phyloP scores from a whole-genome alignment of 495 filamentous ascomycete species.

The Choiromyces venosus region DNA sequence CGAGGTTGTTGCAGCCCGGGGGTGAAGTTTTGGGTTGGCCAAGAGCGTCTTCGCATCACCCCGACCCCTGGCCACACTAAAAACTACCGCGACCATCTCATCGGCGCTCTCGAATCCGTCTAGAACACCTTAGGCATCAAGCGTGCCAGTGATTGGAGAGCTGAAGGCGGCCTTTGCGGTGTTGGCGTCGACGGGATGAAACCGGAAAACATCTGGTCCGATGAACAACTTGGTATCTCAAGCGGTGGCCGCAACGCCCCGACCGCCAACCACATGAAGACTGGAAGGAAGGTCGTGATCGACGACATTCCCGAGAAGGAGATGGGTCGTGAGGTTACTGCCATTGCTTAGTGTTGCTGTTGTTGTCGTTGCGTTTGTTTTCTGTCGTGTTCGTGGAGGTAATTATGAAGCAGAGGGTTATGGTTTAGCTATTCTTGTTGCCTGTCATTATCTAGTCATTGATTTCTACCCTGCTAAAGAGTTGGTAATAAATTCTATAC shows the following conservation, averaged over 20 bases:
- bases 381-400: not conserved
- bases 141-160: slow-evolving; percentile 83
- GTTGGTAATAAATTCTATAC: not conserved
- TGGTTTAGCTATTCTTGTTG: not conserved
- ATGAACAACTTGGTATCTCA: slow-evolving; percentile 73
- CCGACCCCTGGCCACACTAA: slow-evolving; percentile 87
- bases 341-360: slow-evolving; percentile 44
- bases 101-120: slow-evolving; percentile 77
- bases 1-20: too few relatives aligned
- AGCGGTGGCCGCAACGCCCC: slow-evolving; percentile 39
- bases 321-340: slow-evolving; percentile 43
- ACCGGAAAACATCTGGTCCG: slow-evolving; percentile 74
- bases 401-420: not conserved
- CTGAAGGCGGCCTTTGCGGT: slow-evolving; percentile 84
- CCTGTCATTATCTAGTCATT: not conserved
- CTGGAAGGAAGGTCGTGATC: slow-evolving; percentile 43
- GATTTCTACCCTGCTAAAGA: not conserved
- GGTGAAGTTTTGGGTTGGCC: too few relatives aligned
- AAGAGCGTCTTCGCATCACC: slow-evolving; percentile 91
- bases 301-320: slow-evolving; percentile 46
- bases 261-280: slow-evolving; percentile 51
- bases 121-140: slow-evolving; percentile 86
- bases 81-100: slow-evolving; percentile 74
- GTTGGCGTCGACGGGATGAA: slow-evolving; percentile 66
- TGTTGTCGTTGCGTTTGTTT: too few relatives aligned